Evolutionary conservation across 768 basidiomycete species (phyloP).

Genomic region (Dentipellis sp.): DNA sequence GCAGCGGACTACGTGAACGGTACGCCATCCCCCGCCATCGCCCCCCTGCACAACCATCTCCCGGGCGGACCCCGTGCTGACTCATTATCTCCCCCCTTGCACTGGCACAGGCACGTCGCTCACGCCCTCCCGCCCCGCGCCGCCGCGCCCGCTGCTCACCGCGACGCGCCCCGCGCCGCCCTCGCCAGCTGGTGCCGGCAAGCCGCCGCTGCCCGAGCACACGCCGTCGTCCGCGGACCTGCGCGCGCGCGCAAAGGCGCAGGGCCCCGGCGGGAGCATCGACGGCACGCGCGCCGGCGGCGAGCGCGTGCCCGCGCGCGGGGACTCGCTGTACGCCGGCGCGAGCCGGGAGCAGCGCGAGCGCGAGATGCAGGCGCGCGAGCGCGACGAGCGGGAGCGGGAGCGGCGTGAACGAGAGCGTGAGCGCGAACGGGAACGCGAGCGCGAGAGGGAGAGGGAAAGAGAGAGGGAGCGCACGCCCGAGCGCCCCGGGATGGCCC

Average conservation of each 20-base stretch:
- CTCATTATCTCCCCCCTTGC: background rate
- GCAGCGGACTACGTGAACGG: slow-evolving; percentile 60
- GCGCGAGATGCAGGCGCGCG: slow-evolving; percentile 22
- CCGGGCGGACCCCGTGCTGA: background rate
- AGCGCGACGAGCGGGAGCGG: slow-evolving; percentile 19
- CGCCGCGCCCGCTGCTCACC: slow-evolving; percentile 55
- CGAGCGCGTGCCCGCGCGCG: slow-evolving; percentile 33
- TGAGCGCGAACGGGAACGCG: slow-evolving; percentile 11
- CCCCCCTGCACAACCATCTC: slow-evolving; percentile 28
- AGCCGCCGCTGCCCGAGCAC: slow-evolving; percentile 33
- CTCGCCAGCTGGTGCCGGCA: slow-evolving; percentile 15
- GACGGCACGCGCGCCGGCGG: slow-evolving; percentile 21
- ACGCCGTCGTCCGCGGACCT: slow-evolving; percentile 59
- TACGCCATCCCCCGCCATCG: too few relatives aligned
- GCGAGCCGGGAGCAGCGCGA: slow-evolving; percentile 23
- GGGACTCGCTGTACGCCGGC: slow-evolving; percentile 31
- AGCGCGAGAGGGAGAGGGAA: slow-evolving; percentile 18
- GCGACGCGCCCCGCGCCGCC: slow-evolving; percentile 46
- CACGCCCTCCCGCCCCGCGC: slow-evolving; percentile 57
- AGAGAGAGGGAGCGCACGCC: slow-evolving; percentile 22
- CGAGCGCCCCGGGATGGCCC: slow-evolving; percentile 18
- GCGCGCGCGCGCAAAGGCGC: slow-evolving; percentile 52
- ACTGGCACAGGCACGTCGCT: slow-evolving; percentile 23
- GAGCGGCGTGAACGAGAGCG: slow-evolving; percentile 19
- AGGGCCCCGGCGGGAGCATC: slow-evolving; percentile 35